Conservation (phyloP, 345 rosid genomes). For the Corymbia maculata region DNA sequence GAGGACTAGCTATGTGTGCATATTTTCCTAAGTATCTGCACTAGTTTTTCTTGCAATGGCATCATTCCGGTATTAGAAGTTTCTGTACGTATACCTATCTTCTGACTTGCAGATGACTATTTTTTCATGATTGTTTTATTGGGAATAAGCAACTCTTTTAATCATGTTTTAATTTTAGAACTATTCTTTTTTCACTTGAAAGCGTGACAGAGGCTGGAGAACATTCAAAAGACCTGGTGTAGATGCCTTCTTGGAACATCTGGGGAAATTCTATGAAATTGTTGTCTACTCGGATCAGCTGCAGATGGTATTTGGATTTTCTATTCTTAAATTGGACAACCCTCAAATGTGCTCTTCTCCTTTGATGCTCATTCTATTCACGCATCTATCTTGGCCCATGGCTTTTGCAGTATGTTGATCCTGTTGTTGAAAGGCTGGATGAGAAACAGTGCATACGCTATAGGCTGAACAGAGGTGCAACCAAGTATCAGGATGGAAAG, state of each 20-base stretch:
- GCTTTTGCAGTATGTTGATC: conserved; percentile 62
- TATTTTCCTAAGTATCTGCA: not conserved
- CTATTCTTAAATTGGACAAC: not conserved
- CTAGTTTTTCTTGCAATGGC: not conserved
- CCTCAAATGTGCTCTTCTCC: not conserved
- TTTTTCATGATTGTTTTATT: not conserved
- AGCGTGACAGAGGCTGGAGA: conserved; percentile 99
- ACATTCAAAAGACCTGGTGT: conserved; percentile 98
- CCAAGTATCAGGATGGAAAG: conserved; percentile 84
- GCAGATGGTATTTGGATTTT: conserved; percentile 49
- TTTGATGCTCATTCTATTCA: not conserved
- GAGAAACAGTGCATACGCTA: conserved; percentile 53
- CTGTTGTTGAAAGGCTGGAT: conserved; percentile 85
- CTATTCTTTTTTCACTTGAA: not conserved
- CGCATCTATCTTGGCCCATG: not conserved
- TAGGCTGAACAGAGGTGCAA: conserved; percentile 71
- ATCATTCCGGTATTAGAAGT: not conserved
- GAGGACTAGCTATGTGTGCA: not conserved
- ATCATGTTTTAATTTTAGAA: not conserved
- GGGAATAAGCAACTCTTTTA: not conserved
- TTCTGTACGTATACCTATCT: not conserved
- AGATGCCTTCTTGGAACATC: conserved; percentile 91
- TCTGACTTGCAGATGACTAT: not conserved
- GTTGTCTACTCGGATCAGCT: conserved; percentile 79
- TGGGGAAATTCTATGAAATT: conserved; percentile 73